Evolutionary conservation across 768 basidiomycete species (phyloP).

Genomic region (Hydnomerulius pinastri): DNA sequence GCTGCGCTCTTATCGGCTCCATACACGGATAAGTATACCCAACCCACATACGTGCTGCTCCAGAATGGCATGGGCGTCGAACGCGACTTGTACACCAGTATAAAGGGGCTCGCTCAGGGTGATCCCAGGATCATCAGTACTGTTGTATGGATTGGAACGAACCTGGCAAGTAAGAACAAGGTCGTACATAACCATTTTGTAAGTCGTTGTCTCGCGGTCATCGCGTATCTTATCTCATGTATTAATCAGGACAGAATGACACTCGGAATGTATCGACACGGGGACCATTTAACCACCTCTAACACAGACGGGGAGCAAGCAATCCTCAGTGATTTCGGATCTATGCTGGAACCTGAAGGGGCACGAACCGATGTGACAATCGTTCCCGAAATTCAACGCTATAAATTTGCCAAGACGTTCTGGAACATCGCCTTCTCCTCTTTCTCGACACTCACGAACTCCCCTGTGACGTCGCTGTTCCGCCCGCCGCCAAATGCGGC

Average conservation of each 20-base stretch:
- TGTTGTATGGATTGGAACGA: slow-evolving; percentile 56
- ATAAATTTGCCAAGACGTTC: slow-evolving; percentile 64
- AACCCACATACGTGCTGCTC: slow-evolving; percentile 61
- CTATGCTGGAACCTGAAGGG: slow-evolving; percentile 51
- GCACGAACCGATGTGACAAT: slow-evolving; percentile 44
- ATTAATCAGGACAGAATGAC: slow-evolving; percentile 41
- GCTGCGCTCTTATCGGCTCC: slow-evolving; percentile 51
- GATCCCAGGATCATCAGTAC: slow-evolving; percentile 55
- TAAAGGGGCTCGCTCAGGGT: slow-evolving; percentile 42
- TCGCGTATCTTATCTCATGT: background rate
- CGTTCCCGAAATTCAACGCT: slow-evolving; percentile 60
- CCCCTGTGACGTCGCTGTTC: slow-evolving; percentile 52
- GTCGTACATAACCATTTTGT: slow-evolving; percentile 58
- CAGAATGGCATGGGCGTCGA: slow-evolving; percentile 74
- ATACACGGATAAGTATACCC: slow-evolving; percentile 46
- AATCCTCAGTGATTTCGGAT: slow-evolving; percentile 46
- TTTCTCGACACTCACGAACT: slow-evolving; percentile 51
- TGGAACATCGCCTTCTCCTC: slow-evolving; percentile 63
- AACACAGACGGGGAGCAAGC: slow-evolving; percentile 45
- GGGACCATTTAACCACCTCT: slow-evolving; percentile 38
- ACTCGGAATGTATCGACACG: slow-evolving; percentile 57
- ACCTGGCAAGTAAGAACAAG: slow-evolving; percentile 45
- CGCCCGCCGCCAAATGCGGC: slow-evolving; percentile 40
- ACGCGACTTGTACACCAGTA: slow-evolving; percentile 57
- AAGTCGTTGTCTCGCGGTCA: slow-evolving; percentile 20